These are phyloP conservation scores for Centaurea solstitialis DNA, from an alignment of 129 eudicot species.

Conservation along the genomic window DNA sequence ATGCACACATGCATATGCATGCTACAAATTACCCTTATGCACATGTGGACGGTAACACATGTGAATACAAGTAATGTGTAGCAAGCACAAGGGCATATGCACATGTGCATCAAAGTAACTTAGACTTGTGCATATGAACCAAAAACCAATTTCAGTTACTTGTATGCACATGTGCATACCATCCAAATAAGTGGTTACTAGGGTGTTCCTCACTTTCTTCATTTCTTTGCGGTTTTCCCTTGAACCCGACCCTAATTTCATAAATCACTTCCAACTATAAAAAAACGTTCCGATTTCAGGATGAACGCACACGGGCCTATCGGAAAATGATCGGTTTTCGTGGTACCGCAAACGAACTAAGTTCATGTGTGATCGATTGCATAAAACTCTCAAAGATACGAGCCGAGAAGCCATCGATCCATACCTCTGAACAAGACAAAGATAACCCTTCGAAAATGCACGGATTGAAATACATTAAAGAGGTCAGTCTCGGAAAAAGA, in stretches of 20 bases:
- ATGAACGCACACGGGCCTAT: conserved; percentile 67
- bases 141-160: no score
- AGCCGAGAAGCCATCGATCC: conserved; percentile 49
- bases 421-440: conserved; percentile 1
- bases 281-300: conserved; percentile 43
- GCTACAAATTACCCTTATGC: no score
- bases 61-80: no score
- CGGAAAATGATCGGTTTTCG: conserved; percentile 60
- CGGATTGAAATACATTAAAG: conserved; percentile 76
- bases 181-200: no score
- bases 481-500: conserved; percentile 72
- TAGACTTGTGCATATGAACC: no score
- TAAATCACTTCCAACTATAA: not conserved
- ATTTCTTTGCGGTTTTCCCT: no score
- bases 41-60: no score
- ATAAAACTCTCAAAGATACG: conserved; percentile 80
- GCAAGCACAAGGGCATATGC: no score
- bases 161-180: no score
- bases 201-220: no score
- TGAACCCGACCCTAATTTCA: not conserved
- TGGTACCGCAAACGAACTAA: conserved; percentile 76
- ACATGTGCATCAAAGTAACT: no score
- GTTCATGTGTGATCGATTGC: conserved; percentile 70
- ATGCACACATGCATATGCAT: no score
- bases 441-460: conserved; percentile 55